A percentile compares a stretch with the other conserved stretches of the same genome.
Conservation (phyloP, 2,329 filamentous ascomycete species). For the Massarina eburnea region DNA sequence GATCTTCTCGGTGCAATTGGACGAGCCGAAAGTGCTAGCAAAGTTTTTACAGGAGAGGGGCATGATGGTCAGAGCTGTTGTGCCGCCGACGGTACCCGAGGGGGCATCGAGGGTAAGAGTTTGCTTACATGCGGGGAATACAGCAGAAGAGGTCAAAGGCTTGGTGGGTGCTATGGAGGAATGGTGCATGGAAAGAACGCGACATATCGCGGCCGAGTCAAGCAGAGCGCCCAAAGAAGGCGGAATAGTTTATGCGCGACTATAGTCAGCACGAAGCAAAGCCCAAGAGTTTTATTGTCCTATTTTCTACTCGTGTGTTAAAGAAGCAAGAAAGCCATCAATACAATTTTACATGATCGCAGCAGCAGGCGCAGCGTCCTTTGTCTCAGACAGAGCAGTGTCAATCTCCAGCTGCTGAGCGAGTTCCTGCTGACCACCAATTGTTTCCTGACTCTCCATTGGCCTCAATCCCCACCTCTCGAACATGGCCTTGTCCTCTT, state of each 20-base stretch:
- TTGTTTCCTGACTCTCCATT: conserved; percentile 57
- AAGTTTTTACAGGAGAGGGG: conserved; percentile 26
- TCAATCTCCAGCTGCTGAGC: neutral
- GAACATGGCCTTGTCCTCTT: conserved; percentile 84
- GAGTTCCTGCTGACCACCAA: conserved; percentile 31
- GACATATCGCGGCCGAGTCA: neutral
- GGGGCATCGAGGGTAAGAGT: conserved; percentile 45
- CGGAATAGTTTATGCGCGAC: neutral
- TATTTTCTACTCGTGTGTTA: neutral
- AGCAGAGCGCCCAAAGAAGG: neutral
- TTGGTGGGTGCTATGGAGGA: conserved; percentile 33
- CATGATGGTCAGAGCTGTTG: conserved; percentile 42
- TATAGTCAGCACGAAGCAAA: neutral
- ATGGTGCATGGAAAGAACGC: conserved; percentile 24
- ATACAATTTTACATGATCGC: neutral
- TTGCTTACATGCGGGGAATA: conserved; percentile 48
- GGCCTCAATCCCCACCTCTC: conserved; percentile 77
- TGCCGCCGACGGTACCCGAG: conserved; percentile 45
- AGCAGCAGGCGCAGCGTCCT: neutral
- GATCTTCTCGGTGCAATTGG: conserved; percentile 38
- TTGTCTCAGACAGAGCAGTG: neutral
- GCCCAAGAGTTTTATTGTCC: no score
- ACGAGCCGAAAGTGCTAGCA: conserved; percentile 30
- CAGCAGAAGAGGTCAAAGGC: conserved; percentile 35
- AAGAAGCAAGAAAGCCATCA: neutral